Evolutionary conservation across 192 early-diverging fungal species (phyloP).

Genomic region (Coemansia sp.): DNA sequence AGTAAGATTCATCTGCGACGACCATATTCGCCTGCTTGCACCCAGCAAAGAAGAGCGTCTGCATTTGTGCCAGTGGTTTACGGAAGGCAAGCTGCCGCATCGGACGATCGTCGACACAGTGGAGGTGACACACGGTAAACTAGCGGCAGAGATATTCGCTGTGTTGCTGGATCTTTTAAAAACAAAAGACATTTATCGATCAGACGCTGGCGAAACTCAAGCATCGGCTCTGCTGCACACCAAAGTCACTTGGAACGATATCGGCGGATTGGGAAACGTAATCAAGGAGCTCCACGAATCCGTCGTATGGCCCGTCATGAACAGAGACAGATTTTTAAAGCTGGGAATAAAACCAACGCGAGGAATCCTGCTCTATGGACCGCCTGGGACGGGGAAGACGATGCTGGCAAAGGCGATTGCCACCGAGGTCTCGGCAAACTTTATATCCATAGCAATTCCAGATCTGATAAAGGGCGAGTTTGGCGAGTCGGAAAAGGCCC

Average conservation of each 20-base stretch:
- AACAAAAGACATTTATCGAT: background rate
- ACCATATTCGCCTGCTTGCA: slow-evolving; percentile 38
- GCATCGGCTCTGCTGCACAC: background rate
- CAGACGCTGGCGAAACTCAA: background rate
- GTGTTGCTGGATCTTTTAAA: background rate
- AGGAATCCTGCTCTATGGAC: slow-evolving; percentile 81
- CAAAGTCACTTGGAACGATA: slow-evolving; percentile 63
- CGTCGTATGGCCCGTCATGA: slow-evolving; percentile 74
- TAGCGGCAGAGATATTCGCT: slow-evolving; percentile 30
- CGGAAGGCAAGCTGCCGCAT: background rate
- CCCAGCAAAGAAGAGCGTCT: slow-evolving; percentile 24
- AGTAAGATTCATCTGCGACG: slow-evolving; percentile 35
- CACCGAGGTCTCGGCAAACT: slow-evolving; percentile 73
- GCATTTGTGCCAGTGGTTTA: slow-evolving; percentile 33
- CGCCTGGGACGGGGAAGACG: slow-evolving; percentile 94
- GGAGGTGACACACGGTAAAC: slow-evolving; percentile 20
- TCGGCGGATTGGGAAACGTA: slow-evolving; percentile 73
- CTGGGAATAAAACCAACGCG: slow-evolving; percentile 75
- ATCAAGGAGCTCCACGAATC: slow-evolving; percentile 75
- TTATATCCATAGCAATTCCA: slow-evolving; percentile 75
- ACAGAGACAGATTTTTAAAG: slow-evolving; percentile 61
- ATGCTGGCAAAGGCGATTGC: slow-evolving; percentile 84
- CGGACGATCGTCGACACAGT: slow-evolving; percentile 9
- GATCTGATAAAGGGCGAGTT: slow-evolving; percentile 87
- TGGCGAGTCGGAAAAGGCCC: slow-evolving; percentile 93